Base-by-base conservation (phyloP, 108 stramenopile species). In the Epithemia pelagica region DNA sequence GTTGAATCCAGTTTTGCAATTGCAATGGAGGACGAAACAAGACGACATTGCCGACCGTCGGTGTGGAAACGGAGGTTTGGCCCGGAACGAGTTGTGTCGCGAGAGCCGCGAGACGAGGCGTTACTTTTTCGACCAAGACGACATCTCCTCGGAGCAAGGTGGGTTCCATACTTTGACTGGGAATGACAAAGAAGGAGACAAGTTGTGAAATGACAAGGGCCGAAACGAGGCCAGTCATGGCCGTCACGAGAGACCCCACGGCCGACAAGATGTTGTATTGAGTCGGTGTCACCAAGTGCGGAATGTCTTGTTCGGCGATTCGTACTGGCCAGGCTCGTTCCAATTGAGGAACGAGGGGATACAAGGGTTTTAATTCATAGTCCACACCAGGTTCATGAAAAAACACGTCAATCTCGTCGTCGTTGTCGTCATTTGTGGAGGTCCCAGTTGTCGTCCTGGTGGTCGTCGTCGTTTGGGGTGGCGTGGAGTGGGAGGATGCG, bases 241-340 rank as follows among this genome's bases (percentile, higher is more conserved):
- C 81, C 21, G 83, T 78, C 32, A 81, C 74, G 2, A 82, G 65
- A 7, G 79, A 73, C 5, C 75, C 79, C 10, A 66, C 26, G 3
- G 75, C 79, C 28, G 85, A 83, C 2, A 82, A 63, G 52, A 62
- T 59, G 52, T 83, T 83, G 82, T 84, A 87, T 70, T 75, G 77
- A 66, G 74, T 70, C n/a, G 81, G 68, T 52, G 83, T 82, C 37
- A 74, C 72, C 28, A 82, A 54, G 58, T 77, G 59, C n/a, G 83
- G 86, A 54, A 87, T 74, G 21, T 74, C 83, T 23, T 28, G 20
- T 53, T 83, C 81, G 30, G 77, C 63, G 19, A 87, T 74, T 10
- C 56, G 66, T 20, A 80, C 83, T 0, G 86, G 86, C 86, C 86
- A 87, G 23, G 20, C 63, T 25, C 86, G 78, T 69, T 87, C 86